Evolutionary conservation across 805 yeast genomes (phyloP).

Genomic region (Wickerhamomyces xylosicus): DNA sequence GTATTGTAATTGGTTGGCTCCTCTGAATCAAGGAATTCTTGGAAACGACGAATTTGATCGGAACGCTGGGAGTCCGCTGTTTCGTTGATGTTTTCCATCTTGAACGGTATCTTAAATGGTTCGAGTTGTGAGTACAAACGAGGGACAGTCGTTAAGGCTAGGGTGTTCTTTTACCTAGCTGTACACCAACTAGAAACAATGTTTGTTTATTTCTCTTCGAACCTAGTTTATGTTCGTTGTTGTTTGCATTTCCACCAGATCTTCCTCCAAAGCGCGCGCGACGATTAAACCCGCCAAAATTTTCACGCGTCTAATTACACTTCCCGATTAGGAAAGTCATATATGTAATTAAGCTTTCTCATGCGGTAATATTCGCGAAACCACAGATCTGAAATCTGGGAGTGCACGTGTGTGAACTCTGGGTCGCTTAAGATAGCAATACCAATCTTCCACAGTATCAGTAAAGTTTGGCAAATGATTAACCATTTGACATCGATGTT

Average conservation of each 20-base stretch:
- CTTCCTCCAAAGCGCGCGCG: too few relatives aligned
- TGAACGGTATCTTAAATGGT: neutral
- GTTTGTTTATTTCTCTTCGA: neutral
- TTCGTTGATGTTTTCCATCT: slow-evolving; percentile 18
- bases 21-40: slow-evolving; percentile 68
- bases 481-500: too few relatives aligned
- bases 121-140: neutral
- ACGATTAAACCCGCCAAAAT: too few relatives aligned
- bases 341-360: too few relatives aligned
- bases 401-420: too few relatives aligned
- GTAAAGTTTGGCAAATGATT: too few relatives aligned
- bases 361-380: too few relatives aligned
- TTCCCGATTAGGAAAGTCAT: slow-evolving; percentile 9
- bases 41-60: slow-evolving; percentile 82
- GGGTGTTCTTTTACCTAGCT: neutral
- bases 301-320: slow-evolving; percentile 9
- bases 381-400: too few relatives aligned
- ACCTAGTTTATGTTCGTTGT: neutral
- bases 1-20: slow-evolving; percentile 53
- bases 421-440: too few relatives aligned
- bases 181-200: neutral
- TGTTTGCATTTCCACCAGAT: too few relatives aligned
- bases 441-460: too few relatives aligned
- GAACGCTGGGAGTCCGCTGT: slow-evolving; percentile 41
- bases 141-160: too few relatives aligned